Conservation (phyloP, 495 filamentous ascomycete species). For the Lasiosphaeria ovina region DNA sequence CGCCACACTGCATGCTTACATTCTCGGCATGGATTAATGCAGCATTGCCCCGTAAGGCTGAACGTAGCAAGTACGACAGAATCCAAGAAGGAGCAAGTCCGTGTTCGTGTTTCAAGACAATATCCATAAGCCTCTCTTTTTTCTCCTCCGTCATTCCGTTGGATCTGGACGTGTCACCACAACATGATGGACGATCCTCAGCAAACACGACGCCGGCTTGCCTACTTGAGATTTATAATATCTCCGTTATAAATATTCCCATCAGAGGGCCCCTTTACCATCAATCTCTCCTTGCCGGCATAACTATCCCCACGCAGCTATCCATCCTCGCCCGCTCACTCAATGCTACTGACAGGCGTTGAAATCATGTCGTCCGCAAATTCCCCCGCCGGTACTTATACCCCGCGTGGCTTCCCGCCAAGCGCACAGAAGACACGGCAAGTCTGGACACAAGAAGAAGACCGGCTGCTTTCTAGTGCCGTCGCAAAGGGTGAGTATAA, state of each 20-base stretch:
- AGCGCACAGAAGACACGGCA: slow-evolving; percentile 17
- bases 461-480: slow-evolving; percentile 22
- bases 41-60: neutral
- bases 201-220: neutral
- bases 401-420: neutral
- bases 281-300: slow-evolving; percentile 25
- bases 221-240: neutral
- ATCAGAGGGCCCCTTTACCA: neutral
- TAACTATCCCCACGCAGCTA: slow-evolving; percentile 40
- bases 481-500: slow-evolving; percentile 20
- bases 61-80: neutral
- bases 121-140: neutral
- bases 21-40: neutral
- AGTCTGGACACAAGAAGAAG: slow-evolving; percentile 31
- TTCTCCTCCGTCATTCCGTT: neutral
- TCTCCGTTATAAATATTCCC: neutral
- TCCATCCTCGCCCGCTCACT: neutral
- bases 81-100: neutral
- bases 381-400: neutral
- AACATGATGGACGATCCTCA: neutral
- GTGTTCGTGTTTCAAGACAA: slow-evolving; percentile 1
- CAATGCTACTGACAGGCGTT: neutral
- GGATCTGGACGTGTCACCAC: neutral
- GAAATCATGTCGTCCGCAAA: neutral
- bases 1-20: neutral